Evolutionary conservation across 768 basidiomycete species (phyloP), one percentile per base, ranked within the genome.

Genomic region (Podaxis sp.): DNA sequence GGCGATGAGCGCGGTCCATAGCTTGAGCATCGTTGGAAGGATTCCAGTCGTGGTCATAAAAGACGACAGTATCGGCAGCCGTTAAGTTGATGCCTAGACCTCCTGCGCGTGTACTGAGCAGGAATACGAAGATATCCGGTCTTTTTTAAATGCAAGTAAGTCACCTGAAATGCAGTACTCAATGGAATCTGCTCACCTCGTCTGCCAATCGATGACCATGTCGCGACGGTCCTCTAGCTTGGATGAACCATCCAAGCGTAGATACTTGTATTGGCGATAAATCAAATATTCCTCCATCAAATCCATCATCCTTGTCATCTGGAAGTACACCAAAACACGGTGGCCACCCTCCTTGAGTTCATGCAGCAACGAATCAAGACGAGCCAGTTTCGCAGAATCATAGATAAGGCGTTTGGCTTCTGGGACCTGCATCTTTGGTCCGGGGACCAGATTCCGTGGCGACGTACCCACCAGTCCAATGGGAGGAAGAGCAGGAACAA

Each of bases 251-350:
- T 98, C 96, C 59, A 98, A 77, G 40, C 96, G 85, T 17, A 97
- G 78, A 71, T 98, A 97, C 74, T 94, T 96, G 80, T 94, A 94
- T 73, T 98, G 96, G 2, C 96, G 88, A 77, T 91, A 97, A 62
- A 97, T 93, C 64, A 99, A 81, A 73, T 98, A 99, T 73, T 98
- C 97, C 74, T 98, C 97, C 87, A 98, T 96, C 55, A 98, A 80
- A 73, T 98, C 96, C 89, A 99, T 97, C 97, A 98, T 99, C 63
- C 90, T 86, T 12, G 96, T 98, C 97, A 99, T 99, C 75, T 99
- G 97, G 88, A 98, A 98, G 77, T 98, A 99, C 19, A 99, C 83
- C 68, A 99, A 76, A 13, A 96, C 94, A 51, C 95, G 88, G 75
- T 99, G 97, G 64, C 96, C 96, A 1, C 88, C 91, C 38, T 86